Evolutionary conservation across 2,329 filamentous ascomycete species (phyloP).

Genomic region (Beauveria asiatica): DNA sequence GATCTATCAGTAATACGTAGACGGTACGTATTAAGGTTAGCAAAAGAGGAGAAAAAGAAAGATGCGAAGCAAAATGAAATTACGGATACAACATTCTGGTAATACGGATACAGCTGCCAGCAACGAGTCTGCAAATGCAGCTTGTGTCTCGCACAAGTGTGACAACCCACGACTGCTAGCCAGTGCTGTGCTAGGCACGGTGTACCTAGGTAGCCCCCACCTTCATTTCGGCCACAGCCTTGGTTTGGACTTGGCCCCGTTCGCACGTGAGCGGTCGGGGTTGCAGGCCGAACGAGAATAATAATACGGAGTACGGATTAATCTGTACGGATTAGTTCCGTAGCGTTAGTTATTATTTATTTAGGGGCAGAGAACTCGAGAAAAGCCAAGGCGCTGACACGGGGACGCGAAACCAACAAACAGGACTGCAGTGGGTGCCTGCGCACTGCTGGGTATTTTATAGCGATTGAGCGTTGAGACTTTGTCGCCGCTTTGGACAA

Average conservation of each 20-base stretch:
- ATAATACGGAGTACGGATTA: neutral
- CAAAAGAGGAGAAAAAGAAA: neutral
- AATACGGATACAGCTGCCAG: neutral
- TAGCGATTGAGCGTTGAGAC: neutral
- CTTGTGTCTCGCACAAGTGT: constrained; percentile 8
- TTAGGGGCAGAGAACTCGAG: neutral
- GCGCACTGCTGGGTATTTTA: neutral
- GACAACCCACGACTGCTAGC: neutral
- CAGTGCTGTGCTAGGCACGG: no score
- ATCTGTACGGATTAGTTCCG: no score
- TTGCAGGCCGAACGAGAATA: neutral
- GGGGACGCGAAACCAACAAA: neutral
- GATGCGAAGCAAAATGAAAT: neutral
- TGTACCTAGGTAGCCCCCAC: neutral
- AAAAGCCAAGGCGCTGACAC: no score
- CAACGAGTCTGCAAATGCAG: constrained; percentile 6
- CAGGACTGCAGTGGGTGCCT: neutral
- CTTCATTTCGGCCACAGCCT: constrained; percentile 8
- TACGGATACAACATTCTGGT: neutral
- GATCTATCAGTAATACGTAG: no score
- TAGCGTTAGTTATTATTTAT: no score
- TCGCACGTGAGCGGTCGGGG: constrained; percentile 6
- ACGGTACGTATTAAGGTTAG: no score
- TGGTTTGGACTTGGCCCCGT: neutral
- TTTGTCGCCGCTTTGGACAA: neutral